phyloP scores from a whole-genome alignment of 495 filamentous ascomycete species.

The Xylaria longipes region DNA sequence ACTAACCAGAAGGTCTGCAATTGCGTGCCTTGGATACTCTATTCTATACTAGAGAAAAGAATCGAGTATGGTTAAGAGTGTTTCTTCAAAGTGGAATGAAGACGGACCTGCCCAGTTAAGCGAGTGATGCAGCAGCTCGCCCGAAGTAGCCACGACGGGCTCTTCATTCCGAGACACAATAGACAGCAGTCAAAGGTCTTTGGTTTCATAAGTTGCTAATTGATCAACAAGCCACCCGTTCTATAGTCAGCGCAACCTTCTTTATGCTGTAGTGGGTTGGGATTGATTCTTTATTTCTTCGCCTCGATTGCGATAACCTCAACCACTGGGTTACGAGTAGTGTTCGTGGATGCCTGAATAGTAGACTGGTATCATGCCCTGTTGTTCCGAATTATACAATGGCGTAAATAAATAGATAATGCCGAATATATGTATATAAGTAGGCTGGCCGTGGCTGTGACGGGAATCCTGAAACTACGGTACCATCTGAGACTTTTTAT shows the following conservation, averaged over 20 bases:
- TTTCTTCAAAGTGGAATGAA: not conserved
- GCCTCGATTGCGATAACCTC: not conserved
- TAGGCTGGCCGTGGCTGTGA: conserved; percentile 4
- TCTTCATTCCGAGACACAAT: not conserved
- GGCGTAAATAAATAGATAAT: not conserved
- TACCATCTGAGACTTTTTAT: conserved; percentile 41
- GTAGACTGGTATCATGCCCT: not conserved
- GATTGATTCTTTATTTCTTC: not conserved
- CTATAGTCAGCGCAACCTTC: not conserved
- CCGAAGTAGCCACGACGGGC: not conserved
- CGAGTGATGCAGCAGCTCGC: not conserved
- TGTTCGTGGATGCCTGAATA: not conserved
- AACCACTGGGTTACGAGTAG: not conserved
- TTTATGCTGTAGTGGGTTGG: not conserved
- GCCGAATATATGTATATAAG: conserved; percentile 8
- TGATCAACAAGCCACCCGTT: not conserved
- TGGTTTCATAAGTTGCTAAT: not conserved
- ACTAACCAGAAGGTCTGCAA: not conserved
- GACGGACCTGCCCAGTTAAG: not conserved
- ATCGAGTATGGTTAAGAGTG: too few relatives aligned
- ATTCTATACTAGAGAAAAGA: too few relatives aligned
- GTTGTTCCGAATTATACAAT: not conserved
- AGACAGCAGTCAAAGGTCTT: not conserved
- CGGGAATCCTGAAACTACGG: conserved; percentile 24
- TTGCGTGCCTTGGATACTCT: not conserved